Conservation (phyloP, 176 grass and related monocot species). For the barley (Hordeum vulgare) region MorexV3_pseudomolecules_assembly NC_058522.1:374424081-374424580, state of each 20-base stretch:
- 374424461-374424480: slow-evolving; percentile 79
- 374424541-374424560: slow-evolving; percentile 83
- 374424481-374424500: slow-evolving; percentile 98
- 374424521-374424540: slow-evolving; percentile 74
- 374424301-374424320: slow-evolving; percentile 40
- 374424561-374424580: slow-evolving; percentile 87
- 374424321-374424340: slow-evolving; percentile 41
- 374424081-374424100: slow-evolving; percentile 72
- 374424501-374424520: slow-evolving; percentile 76
- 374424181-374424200: slow-evolving; percentile 66
- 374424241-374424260: slow-evolving; percentile 74
- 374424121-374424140: slow-evolving; percentile 86
- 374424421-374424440: slow-evolving; percentile 84
- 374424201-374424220: slow-evolving; percentile 45
- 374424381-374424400: slow-evolving; percentile 60
- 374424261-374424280: slow-evolving; percentile 61
- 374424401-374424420: slow-evolving; percentile 95
- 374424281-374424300: slow-evolving; percentile 59
- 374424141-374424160: slow-evolving; percentile 76
- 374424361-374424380: slow-evolving; percentile 85
- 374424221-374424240: slow-evolving; percentile 82
- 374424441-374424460: slow-evolving; percentile 55
- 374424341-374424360: slow-evolving; percentile 81
- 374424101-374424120: slow-evolving; percentile 91
- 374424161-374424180: slow-evolving; percentile 81